Conservation (phyloP, 2,329 filamentous ascomycete species). For the Exophiala spinifera region DNA sequence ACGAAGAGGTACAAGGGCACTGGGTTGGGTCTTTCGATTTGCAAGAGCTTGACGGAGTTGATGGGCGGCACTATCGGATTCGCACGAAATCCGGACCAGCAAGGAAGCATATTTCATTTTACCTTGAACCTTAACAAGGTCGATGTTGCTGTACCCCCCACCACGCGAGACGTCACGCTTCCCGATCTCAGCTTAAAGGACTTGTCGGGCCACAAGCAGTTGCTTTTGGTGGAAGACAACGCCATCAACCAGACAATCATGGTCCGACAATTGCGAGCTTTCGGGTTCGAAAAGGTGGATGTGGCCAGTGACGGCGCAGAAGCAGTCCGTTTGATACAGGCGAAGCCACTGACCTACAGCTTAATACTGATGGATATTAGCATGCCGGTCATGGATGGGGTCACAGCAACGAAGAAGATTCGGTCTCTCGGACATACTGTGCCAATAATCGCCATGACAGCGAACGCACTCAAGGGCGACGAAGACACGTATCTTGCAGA, state of each 20-base stretch:
- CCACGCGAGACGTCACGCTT: constrained; percentile 23
- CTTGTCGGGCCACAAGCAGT: constrained; percentile 41
- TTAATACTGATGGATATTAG: constrained; percentile 34
- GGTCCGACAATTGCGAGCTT: constrained; percentile 56
- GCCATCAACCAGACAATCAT: constrained; percentile 46
- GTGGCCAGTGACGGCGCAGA: constrained; percentile 84
- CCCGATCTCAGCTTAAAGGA: constrained; percentile 34
- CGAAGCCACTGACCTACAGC: constrained; percentile 67
- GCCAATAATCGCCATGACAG: constrained; percentile 35
- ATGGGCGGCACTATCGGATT: constrained; percentile 56
- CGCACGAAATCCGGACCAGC: constrained; percentile 33
- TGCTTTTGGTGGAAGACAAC: constrained; percentile 44
- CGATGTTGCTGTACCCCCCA: constrained; percentile 15
- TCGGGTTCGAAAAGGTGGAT: constrained; percentile 54
- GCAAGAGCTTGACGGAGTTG: constrained; percentile 54
- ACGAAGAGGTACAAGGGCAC: constrained; percentile 56
- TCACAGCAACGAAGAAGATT: constrained; percentile 34
- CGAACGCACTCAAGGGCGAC: constrained; percentile 32
- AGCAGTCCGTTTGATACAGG: constrained; percentile 57
- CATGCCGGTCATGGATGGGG: constrained; percentile 39
- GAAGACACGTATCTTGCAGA: constrained; percentile 34
- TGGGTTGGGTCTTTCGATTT: constrained; percentile 57
- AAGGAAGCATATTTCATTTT: constrained; percentile 27
- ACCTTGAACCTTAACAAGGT: constrained; percentile 27
- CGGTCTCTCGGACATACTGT: constrained; percentile 27